Evolutionary conservation across 352 stramenopile genomes (phyloP).

Genomic region (Pythium biforme): DNA sequence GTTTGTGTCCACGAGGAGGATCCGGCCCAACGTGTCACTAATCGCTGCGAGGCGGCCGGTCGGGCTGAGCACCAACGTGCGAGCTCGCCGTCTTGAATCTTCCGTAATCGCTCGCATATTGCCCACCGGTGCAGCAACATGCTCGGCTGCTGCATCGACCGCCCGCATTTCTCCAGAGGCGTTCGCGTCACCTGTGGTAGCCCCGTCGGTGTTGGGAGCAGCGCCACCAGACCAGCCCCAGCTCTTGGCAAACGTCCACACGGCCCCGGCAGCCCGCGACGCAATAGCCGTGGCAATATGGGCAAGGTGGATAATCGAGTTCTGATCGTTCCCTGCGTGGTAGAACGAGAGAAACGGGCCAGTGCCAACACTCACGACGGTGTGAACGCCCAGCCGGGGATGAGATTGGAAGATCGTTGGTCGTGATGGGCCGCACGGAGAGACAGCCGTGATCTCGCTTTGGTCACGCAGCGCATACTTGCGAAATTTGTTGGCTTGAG

Average conservation of each 20-base stretch:
- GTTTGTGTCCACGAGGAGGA: slow-evolving; percentile 75
- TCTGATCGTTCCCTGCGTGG: slow-evolving; percentile 81
- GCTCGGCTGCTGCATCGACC: slow-evolving; percentile 54
- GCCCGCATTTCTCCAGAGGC: slow-evolving; percentile 19
- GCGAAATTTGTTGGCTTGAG: slow-evolving; percentile 73
- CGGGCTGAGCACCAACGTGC: slow-evolving; percentile 65
- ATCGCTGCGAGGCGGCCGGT: slow-evolving; percentile 67
- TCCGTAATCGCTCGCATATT: slow-evolving; percentile 55
- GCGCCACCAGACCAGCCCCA: slow-evolving; percentile 58
- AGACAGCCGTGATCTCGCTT: slow-evolving; percentile 50
- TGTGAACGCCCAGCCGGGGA: slow-evolving; percentile 66
- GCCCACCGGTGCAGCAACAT: slow-evolving; percentile 64
- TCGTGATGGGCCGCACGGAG: slow-evolving; percentile 59
- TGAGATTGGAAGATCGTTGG: slow-evolving; percentile 85
- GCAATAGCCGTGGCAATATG: slow-evolving; percentile 84
- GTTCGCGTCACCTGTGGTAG: slow-evolving; percentile 25
- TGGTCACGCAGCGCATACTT: slow-evolving; percentile 82
- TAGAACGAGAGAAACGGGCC: slow-evolving; percentile 80
- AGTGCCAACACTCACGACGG: slow-evolving; percentile 63
- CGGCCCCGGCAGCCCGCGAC: slow-evolving; percentile 62
- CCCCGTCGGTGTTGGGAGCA: slow-evolving; percentile 18
- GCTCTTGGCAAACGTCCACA: slow-evolving; percentile 84
- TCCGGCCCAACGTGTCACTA: slow-evolving; percentile 69
- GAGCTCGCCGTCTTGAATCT: slow-evolving; percentile 56
- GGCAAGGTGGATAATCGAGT: slow-evolving; percentile 84